Percentiles rank a stretch among this genome's conserved stretches.
phyloP scores from a whole-genome alignment of 306 rosid genomes.

The Trichosanthes truncata region DNA sequence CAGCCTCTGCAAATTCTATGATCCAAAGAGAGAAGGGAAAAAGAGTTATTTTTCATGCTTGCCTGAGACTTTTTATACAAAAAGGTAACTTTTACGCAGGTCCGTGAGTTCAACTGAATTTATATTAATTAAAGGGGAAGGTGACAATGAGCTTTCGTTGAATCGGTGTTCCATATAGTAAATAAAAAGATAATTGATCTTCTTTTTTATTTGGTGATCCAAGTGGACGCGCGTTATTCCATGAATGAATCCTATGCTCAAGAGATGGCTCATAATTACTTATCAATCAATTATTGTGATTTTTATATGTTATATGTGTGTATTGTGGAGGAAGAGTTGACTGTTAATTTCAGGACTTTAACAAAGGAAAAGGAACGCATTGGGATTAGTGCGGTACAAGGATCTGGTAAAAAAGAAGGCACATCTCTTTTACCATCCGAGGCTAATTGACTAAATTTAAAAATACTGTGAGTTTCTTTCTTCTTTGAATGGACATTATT shows the following conservation, averaged over 20 bases:
- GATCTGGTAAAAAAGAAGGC: background rate
- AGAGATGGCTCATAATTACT: background rate
- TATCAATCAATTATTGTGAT: background rate
- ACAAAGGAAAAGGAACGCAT: background rate
- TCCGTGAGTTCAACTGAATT: constrained; percentile 4
- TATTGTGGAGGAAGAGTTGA: background rate
- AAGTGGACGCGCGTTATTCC: background rate
- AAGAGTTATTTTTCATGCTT: background rate
- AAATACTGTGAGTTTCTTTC: background rate
- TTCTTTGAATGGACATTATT: background rate
- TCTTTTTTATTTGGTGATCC: background rate
- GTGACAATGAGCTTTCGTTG: constrained; percentile 18
- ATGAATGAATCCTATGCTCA: background rate
- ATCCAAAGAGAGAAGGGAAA: background rate
- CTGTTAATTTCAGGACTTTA: background rate
- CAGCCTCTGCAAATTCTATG: background rate
- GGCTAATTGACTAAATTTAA: background rate
- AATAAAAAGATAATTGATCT: background rate
- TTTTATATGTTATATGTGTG: background rate
- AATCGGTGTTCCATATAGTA: background rate
- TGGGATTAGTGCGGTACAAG: background rate
- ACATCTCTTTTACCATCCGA: background rate
- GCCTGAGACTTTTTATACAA: constrained; percentile 9
- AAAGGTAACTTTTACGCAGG: background rate
- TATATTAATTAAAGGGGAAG: background rate